Evolutionary conservation across 2,329 filamentous ascomycete species (phyloP), one percentile per base, ranked within the genome.

Genomic region (Trichoderma hamatum): DNA sequence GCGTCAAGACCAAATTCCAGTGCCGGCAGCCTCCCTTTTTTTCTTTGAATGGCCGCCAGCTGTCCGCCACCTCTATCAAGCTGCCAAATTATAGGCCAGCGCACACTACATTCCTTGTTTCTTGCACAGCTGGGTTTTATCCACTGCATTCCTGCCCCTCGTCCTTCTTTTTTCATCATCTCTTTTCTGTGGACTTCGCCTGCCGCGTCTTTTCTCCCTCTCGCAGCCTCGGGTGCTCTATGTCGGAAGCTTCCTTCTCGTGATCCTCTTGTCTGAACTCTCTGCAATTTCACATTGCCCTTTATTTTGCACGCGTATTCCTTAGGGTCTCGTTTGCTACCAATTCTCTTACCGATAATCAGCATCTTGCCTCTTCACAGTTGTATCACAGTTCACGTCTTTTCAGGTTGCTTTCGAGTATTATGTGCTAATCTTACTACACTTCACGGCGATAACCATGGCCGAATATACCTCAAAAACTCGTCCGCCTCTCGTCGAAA

Each of bases 401-500:
- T 24, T 26, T 60, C 60, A 58, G 59, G 32, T 69, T 69, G 70
- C 66, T 70, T 58, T 67, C 63, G 67, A 74, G 69, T 77, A 80
- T 74, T 77, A 80, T 80, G 79, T 76, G 74, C 76, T 80, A 77
- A 78, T 76, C 64, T 71, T 68, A 43, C 63, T 72, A 65, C 65
- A 69, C 63, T 68, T 70, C 46, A 70, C 73, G 68, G 68, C 72
- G 64, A 64, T 71, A 70, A 73, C 39, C 68, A 75, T 75, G 74
- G 74, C 80, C 66, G 79, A 81, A 58, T 71, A 72, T 46, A 74
- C 74, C 72, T 73, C 76, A 70, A 75, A 73, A 65, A 64, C 71
- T 70, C 81, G 81, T 68, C 74, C 78, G 64, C 84, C 84, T 54
- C 77, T 86, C 55, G 79, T 79, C 39, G 84, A 86, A 75, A 82